Evolutionary conservation across 176 grass and related monocot species (phyloP).

Genomic region (Neostapfia colusana): DNA sequence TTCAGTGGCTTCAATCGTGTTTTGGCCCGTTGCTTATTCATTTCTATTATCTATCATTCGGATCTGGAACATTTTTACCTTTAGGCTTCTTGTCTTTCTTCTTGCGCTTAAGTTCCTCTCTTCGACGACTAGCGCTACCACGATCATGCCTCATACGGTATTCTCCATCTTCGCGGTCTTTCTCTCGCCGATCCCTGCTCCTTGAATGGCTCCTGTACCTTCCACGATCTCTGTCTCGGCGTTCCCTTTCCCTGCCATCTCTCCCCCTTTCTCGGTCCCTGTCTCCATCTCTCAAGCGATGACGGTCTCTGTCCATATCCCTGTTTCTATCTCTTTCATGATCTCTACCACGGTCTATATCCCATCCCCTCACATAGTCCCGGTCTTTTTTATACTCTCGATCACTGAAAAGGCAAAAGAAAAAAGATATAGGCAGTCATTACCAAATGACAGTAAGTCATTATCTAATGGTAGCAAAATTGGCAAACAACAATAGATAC

Average conservation of each 20-base stretch:
- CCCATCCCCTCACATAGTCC: constrained; percentile 47
- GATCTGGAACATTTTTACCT: constrained; percentile 52
- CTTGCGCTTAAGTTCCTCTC: constrained; percentile 62
- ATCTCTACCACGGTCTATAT: constrained; percentile 53
- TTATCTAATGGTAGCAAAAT: constrained; percentile 9
- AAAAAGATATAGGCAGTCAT: background rate
- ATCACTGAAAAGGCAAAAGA: constrained; percentile 44
- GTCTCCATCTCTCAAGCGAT: constrained; percentile 55
- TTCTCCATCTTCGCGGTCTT: constrained; percentile 71
- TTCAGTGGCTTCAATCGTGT: constrained; percentile 66
- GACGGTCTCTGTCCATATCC: constrained; percentile 56
- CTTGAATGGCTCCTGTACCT: constrained; percentile 65
- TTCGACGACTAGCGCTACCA: constrained; percentile 48
- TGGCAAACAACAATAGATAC: background rate
- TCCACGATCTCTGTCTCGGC: constrained; percentile 58
- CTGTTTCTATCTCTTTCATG: constrained; percentile 57
- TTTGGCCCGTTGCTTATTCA: constrained; percentile 65
- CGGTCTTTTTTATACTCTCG: constrained; percentile 64
- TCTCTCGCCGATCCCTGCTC: constrained; percentile 65
- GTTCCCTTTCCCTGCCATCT: constrained; percentile 60
- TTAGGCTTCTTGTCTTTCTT: constrained; percentile 70
- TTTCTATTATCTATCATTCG: constrained; percentile 68
- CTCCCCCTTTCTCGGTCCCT: constrained; percentile 58
- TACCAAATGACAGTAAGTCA: too few relatives aligned
- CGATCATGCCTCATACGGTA: constrained; percentile 58